A percentile compares a stretch with the other conserved stretches of the same genome.
These are phyloP conservation scores for Ustilago xerochloae DNA, from an alignment of 1,284 basidiomycete species.

Conservation along the genomic window DNA sequence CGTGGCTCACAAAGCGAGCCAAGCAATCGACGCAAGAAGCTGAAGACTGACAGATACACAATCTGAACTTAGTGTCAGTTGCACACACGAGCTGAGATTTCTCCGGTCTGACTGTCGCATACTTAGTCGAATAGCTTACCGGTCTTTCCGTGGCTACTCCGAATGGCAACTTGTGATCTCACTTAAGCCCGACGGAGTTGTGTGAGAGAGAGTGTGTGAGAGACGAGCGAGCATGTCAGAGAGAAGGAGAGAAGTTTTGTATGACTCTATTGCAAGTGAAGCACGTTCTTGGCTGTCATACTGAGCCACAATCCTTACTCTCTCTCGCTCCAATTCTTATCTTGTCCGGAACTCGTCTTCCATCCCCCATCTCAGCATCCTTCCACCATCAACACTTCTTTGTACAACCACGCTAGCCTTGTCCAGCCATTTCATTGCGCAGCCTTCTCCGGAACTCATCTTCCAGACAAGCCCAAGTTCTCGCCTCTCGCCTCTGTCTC, in stretches of 20 bases:
- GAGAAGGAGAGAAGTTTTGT: too few relatives aligned
- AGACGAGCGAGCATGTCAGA: too few relatives aligned
- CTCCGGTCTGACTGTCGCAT: background rate
- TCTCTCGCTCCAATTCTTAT: too few relatives aligned
- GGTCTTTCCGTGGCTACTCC: background rate
- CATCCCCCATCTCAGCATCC: slow-evolving; percentile 6
- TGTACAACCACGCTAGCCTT: background rate
- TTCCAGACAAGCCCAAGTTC: background rate
- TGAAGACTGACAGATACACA: too few relatives aligned
- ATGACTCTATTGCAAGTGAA: too few relatives aligned
- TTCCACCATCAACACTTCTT: slow-evolving; percentile 5
- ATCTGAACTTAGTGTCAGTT: too few relatives aligned
- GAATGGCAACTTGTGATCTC: background rate
- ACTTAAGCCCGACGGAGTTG: background rate
- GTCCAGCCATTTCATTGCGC: background rate
- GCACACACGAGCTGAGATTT: too few relatives aligned
- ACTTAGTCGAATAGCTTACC: background rate
- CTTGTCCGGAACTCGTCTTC: slow-evolving; percentile 10
- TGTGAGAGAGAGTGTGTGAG: background rate
- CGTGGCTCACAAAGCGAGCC: background rate
- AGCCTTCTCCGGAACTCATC: slow-evolving; percentile 3
- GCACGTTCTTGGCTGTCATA: too few relatives aligned
- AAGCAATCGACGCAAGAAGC: background rate
- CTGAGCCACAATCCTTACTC: too few relatives aligned
- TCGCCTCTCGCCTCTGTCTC: background rate